A percentile compares a stretch with the other conserved stretches of the same genome.
Conservation (phyloP, 257 asterid species). For the Solanum piurae region DNA sequence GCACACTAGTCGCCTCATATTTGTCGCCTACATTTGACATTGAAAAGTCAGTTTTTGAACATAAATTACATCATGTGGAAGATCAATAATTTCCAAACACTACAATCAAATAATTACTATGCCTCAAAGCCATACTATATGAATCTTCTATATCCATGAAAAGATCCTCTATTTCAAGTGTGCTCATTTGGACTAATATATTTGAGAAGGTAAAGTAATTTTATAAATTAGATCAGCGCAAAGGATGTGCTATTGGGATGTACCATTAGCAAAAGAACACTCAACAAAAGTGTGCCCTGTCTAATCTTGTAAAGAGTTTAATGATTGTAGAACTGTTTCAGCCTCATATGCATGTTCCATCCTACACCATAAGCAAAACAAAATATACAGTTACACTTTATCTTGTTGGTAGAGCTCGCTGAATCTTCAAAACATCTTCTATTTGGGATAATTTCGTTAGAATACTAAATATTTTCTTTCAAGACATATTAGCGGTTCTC, state of each 20-base stretch:
- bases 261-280: neutral
- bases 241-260: neutral
- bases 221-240: neutral
- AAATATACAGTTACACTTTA: neutral
- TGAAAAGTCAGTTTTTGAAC: neutral
- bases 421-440: neutral
- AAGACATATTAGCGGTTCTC: neutral
- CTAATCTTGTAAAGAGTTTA: neutral
- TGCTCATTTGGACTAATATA: neutral
- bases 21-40: neutral
- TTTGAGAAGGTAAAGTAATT: neutral
- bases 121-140: neutral
- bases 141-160: neutral
- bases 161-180: neutral
- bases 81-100: neutral
- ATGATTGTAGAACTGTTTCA: neutral
- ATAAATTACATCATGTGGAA: neutral
- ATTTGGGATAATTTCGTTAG: neutral
- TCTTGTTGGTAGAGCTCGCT: neutral
- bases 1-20: neutral
- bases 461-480: neutral
- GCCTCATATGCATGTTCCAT: neutral
- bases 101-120: neutral
- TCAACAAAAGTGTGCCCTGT: neutral
- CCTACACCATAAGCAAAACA: neutral